A percentile compares a stretch with the other conserved stretches of the same genome.
Evolutionary conservation across 2,329 filamentous ascomycete genomes (phyloP).

Genomic region (Penicillium sp.): DNA sequence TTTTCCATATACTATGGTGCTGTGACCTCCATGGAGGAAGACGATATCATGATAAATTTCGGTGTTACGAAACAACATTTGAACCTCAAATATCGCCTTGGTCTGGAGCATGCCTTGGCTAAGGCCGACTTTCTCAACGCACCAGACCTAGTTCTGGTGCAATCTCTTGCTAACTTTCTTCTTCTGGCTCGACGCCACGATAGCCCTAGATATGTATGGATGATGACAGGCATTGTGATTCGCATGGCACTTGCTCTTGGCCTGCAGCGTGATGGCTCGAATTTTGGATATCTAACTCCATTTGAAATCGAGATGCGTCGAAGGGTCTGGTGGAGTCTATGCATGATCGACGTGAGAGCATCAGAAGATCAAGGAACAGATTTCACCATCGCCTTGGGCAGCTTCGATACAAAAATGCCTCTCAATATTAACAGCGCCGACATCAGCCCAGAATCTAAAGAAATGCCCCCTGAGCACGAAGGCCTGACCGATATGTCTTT

Average conservation of each 20-base stretch:
- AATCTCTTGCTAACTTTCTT: constrained; percentile 21
- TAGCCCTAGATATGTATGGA: constrained; percentile 24
- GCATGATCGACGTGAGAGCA: constrained; percentile 58
- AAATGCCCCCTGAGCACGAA: constrained; percentile 48
- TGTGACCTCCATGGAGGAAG: constrained; percentile 57
- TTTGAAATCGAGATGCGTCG: constrained; percentile 49
- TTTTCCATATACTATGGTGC: constrained; percentile 60
- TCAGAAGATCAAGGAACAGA: constrained; percentile 65
- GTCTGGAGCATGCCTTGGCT: constrained; percentile 21
- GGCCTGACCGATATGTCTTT: constrained; percentile 57
- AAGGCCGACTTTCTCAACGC: constrained; percentile 23
- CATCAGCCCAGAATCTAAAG: constrained; percentile 48
- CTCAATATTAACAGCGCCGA: constrained; percentile 53
- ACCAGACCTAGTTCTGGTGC: constrained; percentile 17
- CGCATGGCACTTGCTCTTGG: constrained; percentile 22
- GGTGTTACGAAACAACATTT: constrained; percentile 19
- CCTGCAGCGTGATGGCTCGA: constrained; percentile 21
- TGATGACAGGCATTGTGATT: constrained; percentile 24
- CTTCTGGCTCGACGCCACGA: constrained; percentile 20
- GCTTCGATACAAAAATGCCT: constrained; percentile 59
- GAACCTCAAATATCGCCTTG: constrained; percentile 22
- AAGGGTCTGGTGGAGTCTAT: constrained; percentile 39
- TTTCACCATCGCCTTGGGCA: constrained; percentile 57
- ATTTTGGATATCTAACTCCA: constrained; percentile 46
- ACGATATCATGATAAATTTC: constrained; percentile 43